phyloP scores from a whole-genome alignment of 2,329 filamentous ascomycete genomes.

The Monosporascus sp. region DNA sequence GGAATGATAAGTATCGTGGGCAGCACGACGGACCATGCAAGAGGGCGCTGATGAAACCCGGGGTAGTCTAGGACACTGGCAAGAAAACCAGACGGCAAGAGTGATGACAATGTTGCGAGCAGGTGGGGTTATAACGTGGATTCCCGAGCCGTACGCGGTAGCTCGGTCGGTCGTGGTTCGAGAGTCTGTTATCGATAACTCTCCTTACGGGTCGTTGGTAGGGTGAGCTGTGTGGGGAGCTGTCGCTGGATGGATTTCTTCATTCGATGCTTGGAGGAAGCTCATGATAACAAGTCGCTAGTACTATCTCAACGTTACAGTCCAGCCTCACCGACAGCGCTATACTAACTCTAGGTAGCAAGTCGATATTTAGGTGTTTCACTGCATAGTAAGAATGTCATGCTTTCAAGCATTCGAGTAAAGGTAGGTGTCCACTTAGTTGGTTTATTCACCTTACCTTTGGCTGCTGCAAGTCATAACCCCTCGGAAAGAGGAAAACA shows the following conservation, averaged over 20 bases:
- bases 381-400: not conserved
- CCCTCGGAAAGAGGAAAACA: not conserved
- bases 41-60: not conserved
- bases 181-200: not conserved
- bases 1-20: not conserved
- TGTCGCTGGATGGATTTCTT: not conserved
- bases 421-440: not conserved
- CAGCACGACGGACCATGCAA: not conserved
- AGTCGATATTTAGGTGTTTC: not conserved
- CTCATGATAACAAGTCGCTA: not conserved
- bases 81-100: not conserved
- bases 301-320: not conserved
- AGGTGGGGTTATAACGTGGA: not conserved
- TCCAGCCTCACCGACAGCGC: not conserved
- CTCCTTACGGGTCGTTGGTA: not conserved
- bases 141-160: not conserved
- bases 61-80: not conserved
- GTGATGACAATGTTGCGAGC: not conserved
- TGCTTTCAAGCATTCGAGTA: not conserved
- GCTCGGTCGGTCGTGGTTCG: too few relatives aligned
- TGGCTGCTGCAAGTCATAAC: not conserved
- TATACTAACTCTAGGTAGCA: not conserved
- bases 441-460: too few relatives aligned
- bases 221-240: not conserved
- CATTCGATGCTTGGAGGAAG: not conserved